Percentiles rank a stretch among this genome's conserved stretches.
These are phyloP conservation scores for Wilcoxina mikolae DNA, from an alignment of 495 filamentous ascomycete species.

Conservation along the genomic window DNA sequence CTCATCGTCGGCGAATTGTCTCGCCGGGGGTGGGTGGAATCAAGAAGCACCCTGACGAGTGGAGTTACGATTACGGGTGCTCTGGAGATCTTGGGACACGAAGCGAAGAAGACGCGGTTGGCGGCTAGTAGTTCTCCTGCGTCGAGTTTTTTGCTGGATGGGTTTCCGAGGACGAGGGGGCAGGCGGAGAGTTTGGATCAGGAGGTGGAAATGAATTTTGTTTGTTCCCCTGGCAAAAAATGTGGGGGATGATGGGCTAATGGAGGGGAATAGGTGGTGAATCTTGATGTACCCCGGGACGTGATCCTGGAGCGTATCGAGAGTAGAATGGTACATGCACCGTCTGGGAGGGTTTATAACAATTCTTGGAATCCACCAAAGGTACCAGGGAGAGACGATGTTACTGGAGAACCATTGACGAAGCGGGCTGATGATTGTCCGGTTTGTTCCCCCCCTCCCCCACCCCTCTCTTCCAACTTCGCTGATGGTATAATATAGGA, in stretches of 20 bases:
- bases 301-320: slow-evolving; percentile 82
- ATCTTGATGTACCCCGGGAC: slow-evolving; percentile 38
- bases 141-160: slow-evolving; percentile 88
- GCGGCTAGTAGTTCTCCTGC: slow-evolving; percentile 48
- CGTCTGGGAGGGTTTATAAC: slow-evolving; percentile 86
- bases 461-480: neutral
- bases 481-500: slow-evolving; percentile 39
- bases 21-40: slow-evolving; percentile 63
- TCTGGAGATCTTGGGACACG: slow-evolving; percentile 16
- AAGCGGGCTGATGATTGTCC: slow-evolving; percentile 66
- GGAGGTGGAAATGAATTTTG: slow-evolving; percentile 81
- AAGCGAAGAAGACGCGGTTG: slow-evolving; percentile 13
- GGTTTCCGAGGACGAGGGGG: slow-evolving; percentile 74
- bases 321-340: slow-evolving; percentile 84
- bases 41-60: slow-evolving; percentile 26
- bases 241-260: neutral
- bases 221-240: slow-evolving; percentile 35
- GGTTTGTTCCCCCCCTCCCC: slow-evolving; percentile 7
- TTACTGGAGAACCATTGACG: slow-evolving; percentile 77
- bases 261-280: slow-evolving; percentile 19
- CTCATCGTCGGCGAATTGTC: slow-evolving; percentile 79
- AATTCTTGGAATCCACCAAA: slow-evolving; percentile 78
- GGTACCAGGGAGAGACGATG: slow-evolving; percentile 66
- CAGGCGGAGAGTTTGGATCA: slow-evolving; percentile 66
- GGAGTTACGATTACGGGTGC: slow-evolving; percentile 28